Conservation (phyloP, 2,329 filamentous ascomycete genomes). For the Juglanconis oblonga region DNA sequence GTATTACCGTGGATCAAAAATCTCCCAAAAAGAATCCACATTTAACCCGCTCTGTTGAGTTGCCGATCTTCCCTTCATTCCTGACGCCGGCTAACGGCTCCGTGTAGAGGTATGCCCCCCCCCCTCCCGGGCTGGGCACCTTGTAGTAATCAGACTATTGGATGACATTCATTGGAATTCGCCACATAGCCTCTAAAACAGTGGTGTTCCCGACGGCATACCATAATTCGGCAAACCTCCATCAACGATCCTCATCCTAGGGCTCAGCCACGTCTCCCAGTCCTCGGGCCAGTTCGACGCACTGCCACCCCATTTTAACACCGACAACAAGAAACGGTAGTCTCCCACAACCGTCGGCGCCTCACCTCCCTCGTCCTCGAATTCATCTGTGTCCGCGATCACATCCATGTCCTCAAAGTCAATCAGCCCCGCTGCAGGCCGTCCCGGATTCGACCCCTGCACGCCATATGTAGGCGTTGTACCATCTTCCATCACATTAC, state of each 20-base stretch:
- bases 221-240: neutral
- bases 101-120: neutral
- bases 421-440: neutral
- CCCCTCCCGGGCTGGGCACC: neutral
- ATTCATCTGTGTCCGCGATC: neutral
- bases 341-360: neutral
- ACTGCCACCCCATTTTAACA: neutral
- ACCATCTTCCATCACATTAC: neutral
- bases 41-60: neutral
- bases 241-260: neutral
- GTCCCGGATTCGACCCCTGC: neutral
- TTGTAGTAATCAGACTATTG: too few species aligned
- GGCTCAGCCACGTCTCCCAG: slow-evolving; percentile 4
- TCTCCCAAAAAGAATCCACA: too few species aligned
- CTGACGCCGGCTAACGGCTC: neutral
- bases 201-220: neutral
- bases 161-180: neutral
- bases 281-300: neutral
- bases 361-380: neutral
- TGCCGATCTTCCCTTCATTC: neutral
- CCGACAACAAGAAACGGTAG: neutral
- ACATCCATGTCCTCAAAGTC: neutral
- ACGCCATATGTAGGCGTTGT: neutral
- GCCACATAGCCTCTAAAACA: neutral
- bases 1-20: too few species aligned